A percentile compares a stretch with the other conserved stretches of the same genome.
These are phyloP conservation scores for Clitoria ternatea DNA, from an alignment of 306 rosid genomes.

Conservation along the genomic window DNA sequence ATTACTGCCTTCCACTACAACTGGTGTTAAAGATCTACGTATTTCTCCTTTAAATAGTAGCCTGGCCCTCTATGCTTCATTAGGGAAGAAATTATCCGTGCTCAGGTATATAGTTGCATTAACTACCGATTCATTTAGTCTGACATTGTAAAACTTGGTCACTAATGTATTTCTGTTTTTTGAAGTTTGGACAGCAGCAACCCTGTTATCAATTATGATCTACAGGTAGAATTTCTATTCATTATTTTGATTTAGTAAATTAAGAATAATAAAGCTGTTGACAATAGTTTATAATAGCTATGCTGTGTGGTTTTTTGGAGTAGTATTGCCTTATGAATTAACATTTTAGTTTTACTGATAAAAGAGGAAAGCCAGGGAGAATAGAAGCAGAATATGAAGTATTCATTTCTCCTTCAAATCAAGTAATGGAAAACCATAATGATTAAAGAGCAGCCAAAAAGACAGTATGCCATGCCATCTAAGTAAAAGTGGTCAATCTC, in stretches of 20 bases:
- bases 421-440: background rate
- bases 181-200: slow-evolving; percentile 72
- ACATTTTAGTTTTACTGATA: too few relatives aligned
- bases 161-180: slow-evolving; percentile 29
- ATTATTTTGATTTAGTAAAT: slow-evolving; percentile 14
- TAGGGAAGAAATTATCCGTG: slow-evolving; percentile 70
- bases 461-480: background rate
- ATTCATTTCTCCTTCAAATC: slow-evolving; percentile 20
- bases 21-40: slow-evolving; percentile 62
- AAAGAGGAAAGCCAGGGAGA: too few relatives aligned
- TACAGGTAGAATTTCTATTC: slow-evolving; percentile 56
- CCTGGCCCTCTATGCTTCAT: slow-evolving; percentile 66
- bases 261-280: slow-evolving; percentile 3
- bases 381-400: background rate
- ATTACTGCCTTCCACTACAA: slow-evolving; percentile 52
- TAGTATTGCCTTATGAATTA: background rate
- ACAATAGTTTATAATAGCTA: background rate
- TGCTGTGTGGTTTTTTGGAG: background rate
- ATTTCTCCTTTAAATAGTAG: slow-evolving; percentile 52
- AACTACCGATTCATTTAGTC: background rate
- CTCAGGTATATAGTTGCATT: slow-evolving; percentile 59
- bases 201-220: slow-evolving; percentile 59
- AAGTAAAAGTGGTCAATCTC: background rate
- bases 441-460: background rate
- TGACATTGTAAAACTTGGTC: background rate